Base-by-base conservation (phyloP, 164 flowering plant genomes). In the Vitis riparia region DNA sequence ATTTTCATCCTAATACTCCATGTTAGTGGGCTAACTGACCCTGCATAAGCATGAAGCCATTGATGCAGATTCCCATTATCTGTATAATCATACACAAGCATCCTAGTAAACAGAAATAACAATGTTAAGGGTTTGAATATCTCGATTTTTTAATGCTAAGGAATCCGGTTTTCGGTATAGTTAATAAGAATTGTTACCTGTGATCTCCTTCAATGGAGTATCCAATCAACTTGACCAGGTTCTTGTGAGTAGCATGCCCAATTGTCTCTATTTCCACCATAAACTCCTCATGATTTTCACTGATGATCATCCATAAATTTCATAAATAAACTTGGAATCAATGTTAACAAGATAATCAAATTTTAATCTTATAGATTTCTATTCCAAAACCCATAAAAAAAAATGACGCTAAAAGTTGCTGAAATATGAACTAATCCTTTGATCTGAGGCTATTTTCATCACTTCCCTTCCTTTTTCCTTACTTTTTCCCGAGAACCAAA, bases 1-100 rank as follows among this genome's bases (percentile, higher is more conserved):
- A 87, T 87, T 14, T 81, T 78, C 79, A 80, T 69, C 66, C 91
- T 70, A 3, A 55, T 77, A 16, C 32, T 32, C 91, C 91, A 87
- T n/a, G 86, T 68, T 23, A 87, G 76, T 48, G 84, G 88, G 32
- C 77, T 80, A 44, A 63, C 53, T 57, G 63, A 44, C 30, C 68
- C 68, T 53, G 57, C 59, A 58, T 63, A 55, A 47, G 70, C 75
- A 70, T 85, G 86, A 61, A 87, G 87, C 91, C 91, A 85, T 47
- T 79, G 80, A 5, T 80, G 66, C 59, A 87, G 78, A 79, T 71
- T 78, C 0, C 84, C 83, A 67, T 87, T 87, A n/a, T 80, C 83
- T 11, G 83, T 68, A 55, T 82, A 80, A 74, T 87, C 88, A 30
- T 79, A 80, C 7, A 85, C 81, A 70, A 85, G 77, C 69, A 85